phyloP scores from a whole-genome alignment of 768 basidiomycete species.

The Leucosporidium creatinivorum region DNA sequence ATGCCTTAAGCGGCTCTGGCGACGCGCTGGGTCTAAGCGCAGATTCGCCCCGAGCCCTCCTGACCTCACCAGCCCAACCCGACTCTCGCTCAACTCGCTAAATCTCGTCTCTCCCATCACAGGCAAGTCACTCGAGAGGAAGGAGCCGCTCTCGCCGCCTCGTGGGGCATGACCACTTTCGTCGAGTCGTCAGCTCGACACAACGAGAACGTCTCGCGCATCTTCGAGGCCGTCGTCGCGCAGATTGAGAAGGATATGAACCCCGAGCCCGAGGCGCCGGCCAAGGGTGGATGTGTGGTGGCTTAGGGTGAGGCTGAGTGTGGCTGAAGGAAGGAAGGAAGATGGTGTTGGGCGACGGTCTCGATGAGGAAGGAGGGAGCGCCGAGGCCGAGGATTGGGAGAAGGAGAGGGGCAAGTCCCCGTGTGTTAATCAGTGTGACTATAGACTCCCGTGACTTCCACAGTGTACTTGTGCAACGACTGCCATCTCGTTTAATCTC shows the following conservation, averaged over 20 bases:
- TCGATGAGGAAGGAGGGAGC: too few species aligned
- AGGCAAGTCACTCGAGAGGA: constrained; percentile 35
- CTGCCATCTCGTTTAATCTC: too few species aligned
- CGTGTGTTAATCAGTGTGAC: too few species aligned
- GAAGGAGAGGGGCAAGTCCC: too few species aligned
- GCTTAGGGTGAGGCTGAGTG: not conserved
- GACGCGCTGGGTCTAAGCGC: too few species aligned
- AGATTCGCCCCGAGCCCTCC: too few species aligned
- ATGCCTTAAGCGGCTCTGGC: too few species aligned
- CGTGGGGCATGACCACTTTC: constrained; percentile 33
- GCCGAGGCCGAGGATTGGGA: too few species aligned
- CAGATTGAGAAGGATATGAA: constrained; percentile 37
- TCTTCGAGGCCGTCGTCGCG: constrained; percentile 34
- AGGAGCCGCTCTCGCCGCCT: constrained; percentile 31
- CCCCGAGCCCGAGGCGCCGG: constrained; percentile 19
- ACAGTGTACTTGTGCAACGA: too few species aligned
- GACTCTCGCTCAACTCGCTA: not conserved
- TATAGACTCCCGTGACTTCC: too few species aligned
- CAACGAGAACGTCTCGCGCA: constrained; percentile 36
- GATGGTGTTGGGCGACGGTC: too few species aligned
- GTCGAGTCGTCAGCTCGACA: constrained; percentile 35
- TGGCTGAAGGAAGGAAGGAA: not conserved
- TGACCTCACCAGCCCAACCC: too few species aligned
- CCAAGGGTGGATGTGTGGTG: not conserved
- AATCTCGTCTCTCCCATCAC: not conserved